Evolutionary conservation across 2,329 filamentous ascomycete species (phyloP).

Genomic region (Graphium sp.): DNA sequence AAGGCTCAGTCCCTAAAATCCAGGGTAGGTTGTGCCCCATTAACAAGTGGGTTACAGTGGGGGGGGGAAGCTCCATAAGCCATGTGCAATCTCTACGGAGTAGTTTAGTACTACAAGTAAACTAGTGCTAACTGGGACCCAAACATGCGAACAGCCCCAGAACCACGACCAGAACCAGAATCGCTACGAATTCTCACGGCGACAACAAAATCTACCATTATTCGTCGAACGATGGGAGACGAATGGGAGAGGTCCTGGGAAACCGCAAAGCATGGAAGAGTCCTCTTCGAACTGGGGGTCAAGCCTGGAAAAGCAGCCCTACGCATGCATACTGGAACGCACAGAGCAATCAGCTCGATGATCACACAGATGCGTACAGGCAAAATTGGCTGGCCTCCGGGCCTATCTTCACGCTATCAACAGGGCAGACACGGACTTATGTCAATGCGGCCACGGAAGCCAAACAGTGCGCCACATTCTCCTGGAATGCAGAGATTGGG

Average conservation of each 20-base stretch:
- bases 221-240: slow-evolving; percentile 5
- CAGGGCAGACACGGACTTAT: slow-evolving; percentile 12
- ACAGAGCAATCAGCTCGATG: slow-evolving; percentile 10
- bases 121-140: too few relatives aligned
- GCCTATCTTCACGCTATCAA: slow-evolving; percentile 8
- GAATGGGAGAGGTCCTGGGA: slow-evolving; percentile 6
- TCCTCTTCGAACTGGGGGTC: slow-evolving; percentile 5
- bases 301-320: slow-evolving; percentile 5
- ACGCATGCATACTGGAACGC: slow-evolving; percentile 5
- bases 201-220: slow-evolving; percentile 6
- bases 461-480: slow-evolving; percentile 13
- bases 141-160: not conserved
- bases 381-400: slow-evolving; percentile 11
- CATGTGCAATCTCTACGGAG: too few relatives aligned
- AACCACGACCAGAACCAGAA: slow-evolving; percentile 2
- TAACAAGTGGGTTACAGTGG: too few relatives aligned
- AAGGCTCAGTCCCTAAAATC: too few relatives aligned
- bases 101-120: too few relatives aligned
- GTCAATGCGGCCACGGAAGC: slow-evolving; percentile 10
- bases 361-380: slow-evolving; percentile 11
- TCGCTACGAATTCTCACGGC: slow-evolving; percentile 5
- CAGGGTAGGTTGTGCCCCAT: too few relatives aligned
- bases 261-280: slow-evolving; percentile 4
- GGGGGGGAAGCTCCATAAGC: too few relatives aligned
- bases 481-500: slow-evolving; percentile 13